phyloP scores from a whole-genome alignment of 352 stramenopile genomes.

The Pythium coloratum region DNA sequence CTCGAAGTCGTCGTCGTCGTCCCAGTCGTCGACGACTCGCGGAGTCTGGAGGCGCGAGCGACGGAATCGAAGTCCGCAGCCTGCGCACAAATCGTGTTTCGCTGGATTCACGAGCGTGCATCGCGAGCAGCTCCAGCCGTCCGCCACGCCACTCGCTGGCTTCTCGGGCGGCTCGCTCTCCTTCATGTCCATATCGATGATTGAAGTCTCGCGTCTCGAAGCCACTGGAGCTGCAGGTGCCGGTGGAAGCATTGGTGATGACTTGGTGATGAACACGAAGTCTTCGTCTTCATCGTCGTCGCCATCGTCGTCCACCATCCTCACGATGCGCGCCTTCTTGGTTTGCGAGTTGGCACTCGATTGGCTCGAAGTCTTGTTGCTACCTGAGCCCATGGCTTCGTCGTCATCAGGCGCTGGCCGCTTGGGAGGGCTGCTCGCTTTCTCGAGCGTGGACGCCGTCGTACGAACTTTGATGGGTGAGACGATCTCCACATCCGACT shows the following conservation, averaged over 20 bases:
- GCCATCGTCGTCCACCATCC: conserved; percentile 27
- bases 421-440: not conserved
- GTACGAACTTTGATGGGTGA: not conserved
- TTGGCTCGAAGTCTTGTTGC: not conserved
- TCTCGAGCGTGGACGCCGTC: not conserved
- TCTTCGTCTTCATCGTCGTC: not conserved
- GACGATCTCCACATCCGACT: conserved; percentile 16
- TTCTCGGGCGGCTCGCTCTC: conserved; percentile 36
- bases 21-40: conserved; percentile 41
- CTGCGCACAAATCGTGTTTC: conserved; percentile 53
- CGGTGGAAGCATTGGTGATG: not conserved
- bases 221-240: not conserved
- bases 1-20: conserved; percentile 16
- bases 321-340: conserved; percentile 31
- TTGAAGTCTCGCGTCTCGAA: not conserved
- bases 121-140: conserved; percentile 65
- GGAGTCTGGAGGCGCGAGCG: conserved; percentile 47
- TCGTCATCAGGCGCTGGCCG: not conserved
- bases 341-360: not conserved
- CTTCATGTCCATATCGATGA: conserved; percentile 49
- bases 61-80: conserved; percentile 71
- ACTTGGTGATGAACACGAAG: not conserved
- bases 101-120: conserved; percentile 78
- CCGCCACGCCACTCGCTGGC: conserved; percentile 7
- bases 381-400: not conserved